Percentiles rank a stretch among this genome's conserved stretches.
phyloP scores from a whole-genome alignment of 2,329 filamentous ascomycete species.

The Elsinoe australis region DNA sequence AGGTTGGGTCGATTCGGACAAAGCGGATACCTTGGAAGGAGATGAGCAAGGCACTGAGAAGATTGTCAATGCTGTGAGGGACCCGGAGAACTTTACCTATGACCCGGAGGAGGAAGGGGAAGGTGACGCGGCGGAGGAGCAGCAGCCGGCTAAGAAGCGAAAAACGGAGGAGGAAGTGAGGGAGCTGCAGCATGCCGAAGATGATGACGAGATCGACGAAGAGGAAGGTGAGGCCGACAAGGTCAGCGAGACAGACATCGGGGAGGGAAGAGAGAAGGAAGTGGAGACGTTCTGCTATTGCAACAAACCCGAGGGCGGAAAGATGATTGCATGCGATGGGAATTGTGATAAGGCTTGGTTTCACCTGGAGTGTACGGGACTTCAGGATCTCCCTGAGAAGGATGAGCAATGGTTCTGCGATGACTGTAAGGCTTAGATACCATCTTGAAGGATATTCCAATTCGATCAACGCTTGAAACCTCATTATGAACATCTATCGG shows the following conservation, averaged over 20 bases:
- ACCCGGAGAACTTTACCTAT: constrained; percentile 25
- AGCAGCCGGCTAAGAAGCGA: constrained; percentile 4
- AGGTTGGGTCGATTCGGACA: constrained; percentile 33
- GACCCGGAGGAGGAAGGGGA: constrained; percentile 21
- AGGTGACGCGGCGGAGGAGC: constrained; percentile 17
- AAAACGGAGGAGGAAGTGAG: neutral
- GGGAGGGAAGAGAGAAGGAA: neutral
- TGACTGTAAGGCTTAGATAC: constrained; percentile 2
- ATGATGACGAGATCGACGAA: constrained; percentile 8
- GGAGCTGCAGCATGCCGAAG: constrained; percentile 18
- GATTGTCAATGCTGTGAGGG: constrained; percentile 27
- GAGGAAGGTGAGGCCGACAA: neutral
- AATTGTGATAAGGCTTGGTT: constrained; percentile 6
- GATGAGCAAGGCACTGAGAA: constrained; percentile 29
- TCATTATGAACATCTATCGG: too few species aligned
- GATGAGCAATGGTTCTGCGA: constrained; percentile 14
- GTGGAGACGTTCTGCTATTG: constrained; percentile 5
- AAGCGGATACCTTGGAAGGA: constrained; percentile 31
- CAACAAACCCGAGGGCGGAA: neutral
- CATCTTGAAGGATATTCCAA: too few species aligned
- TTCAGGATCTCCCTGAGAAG: neutral
- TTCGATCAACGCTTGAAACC: too few species aligned
- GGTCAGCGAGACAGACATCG: neutral
- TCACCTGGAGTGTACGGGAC: constrained; percentile 9
- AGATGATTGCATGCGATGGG: constrained; percentile 11